Evolutionary conservation across 2,329 filamentous ascomycete species (phyloP).

Genomic region (Pyrenophora graminea): DNA sequence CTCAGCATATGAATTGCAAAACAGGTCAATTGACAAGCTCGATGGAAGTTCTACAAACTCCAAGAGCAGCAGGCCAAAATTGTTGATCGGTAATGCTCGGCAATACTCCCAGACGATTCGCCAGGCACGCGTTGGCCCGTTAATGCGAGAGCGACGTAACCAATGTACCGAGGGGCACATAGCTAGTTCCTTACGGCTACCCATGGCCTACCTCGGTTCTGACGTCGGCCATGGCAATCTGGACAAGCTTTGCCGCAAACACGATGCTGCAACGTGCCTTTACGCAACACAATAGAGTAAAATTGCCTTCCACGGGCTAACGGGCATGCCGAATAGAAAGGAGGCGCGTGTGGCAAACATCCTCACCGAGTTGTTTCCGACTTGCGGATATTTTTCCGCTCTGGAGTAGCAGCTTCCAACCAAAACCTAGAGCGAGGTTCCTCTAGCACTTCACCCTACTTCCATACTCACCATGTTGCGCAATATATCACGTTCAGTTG

Average conservation of each 20-base stretch:
- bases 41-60: slow-evolving; percentile 2
- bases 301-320: slow-evolving; percentile 14
- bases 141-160: slow-evolving; percentile 34
- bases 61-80: slow-evolving; percentile 16
- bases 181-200: slow-evolving; percentile 21
- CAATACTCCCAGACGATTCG: slow-evolving; percentile 18
- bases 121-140: slow-evolving; percentile 25
- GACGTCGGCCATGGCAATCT: slow-evolving; percentile 8
- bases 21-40: slow-evolving; percentile 4
- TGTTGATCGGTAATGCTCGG: slow-evolving; percentile 39
- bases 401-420: slow-evolving; percentile 1
- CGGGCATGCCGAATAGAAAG: slow-evolving; percentile 1
- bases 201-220: slow-evolving; percentile 14
- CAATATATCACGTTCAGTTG: slow-evolving; percentile 42
- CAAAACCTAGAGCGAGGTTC: slow-evolving; percentile 9
- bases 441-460: slow-evolving; percentile 5
- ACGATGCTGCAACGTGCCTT: slow-evolving; percentile 6
- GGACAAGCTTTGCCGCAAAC: slow-evolving; percentile 35
- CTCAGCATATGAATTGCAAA: slow-evolving; percentile 8
- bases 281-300: slow-evolving; percentile 7
- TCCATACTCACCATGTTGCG: slow-evolving; percentile 42
- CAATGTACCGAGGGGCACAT: slow-evolving; percentile 33
- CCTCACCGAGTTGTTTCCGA: slow-evolving; percentile 17
- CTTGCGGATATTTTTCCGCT: slow-evolving; percentile 23
- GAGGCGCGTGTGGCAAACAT: slow-evolving; percentile 20